phyloP scores from a whole-genome alignment of 2,329 filamentous ascomycete genomes.

The Fusarium sp. region DNA sequence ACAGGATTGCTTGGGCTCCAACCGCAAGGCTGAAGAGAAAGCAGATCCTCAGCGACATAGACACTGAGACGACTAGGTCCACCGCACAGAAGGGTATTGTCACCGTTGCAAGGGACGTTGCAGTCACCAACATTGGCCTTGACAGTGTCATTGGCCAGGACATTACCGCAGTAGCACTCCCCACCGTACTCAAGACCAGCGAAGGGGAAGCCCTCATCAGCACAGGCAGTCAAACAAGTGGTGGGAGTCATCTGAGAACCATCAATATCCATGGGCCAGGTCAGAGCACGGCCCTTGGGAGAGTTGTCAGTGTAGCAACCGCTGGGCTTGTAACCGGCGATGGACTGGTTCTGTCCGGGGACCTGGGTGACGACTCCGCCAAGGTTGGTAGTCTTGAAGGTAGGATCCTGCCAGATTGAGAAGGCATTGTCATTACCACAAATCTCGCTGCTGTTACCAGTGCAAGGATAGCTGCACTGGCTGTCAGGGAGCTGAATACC shows the following conservation, averaged over 20 bases:
- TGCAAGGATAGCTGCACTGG: constrained; percentile 68
- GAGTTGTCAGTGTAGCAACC: constrained; percentile 69
- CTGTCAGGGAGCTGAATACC: constrained; percentile 63
- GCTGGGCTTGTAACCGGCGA: constrained; percentile 65
- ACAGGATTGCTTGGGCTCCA: constrained; percentile 39
- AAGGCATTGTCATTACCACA: constrained; percentile 62
- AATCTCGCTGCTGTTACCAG: constrained; percentile 55
- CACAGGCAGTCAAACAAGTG: constrained; percentile 57
- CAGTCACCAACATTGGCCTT: constrained; percentile 56
- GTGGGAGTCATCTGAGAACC: constrained; percentile 54
- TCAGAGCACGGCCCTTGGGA: constrained; percentile 56
- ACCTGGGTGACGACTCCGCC: constrained; percentile 49
- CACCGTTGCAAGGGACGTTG: constrained; percentile 63
- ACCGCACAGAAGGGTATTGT: constrained; percentile 56
- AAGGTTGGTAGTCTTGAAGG: constrained; percentile 55
- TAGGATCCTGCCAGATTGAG: constrained; percentile 62
- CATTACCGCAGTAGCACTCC: constrained; percentile 63
- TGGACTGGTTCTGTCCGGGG: constrained; percentile 47
- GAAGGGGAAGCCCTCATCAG: constrained; percentile 57
- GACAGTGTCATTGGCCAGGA: constrained; percentile 61
- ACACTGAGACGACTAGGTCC: constrained; percentile 56
- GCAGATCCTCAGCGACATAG: constrained; percentile 60
- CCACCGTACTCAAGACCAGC: constrained; percentile 61
- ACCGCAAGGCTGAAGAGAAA: constrained; percentile 63
- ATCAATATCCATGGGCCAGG: constrained; percentile 55